phyloP scores from a whole-genome alignment of 768 basidiomycete genomes.

The Neoboletus brunneissimus region DNA sequence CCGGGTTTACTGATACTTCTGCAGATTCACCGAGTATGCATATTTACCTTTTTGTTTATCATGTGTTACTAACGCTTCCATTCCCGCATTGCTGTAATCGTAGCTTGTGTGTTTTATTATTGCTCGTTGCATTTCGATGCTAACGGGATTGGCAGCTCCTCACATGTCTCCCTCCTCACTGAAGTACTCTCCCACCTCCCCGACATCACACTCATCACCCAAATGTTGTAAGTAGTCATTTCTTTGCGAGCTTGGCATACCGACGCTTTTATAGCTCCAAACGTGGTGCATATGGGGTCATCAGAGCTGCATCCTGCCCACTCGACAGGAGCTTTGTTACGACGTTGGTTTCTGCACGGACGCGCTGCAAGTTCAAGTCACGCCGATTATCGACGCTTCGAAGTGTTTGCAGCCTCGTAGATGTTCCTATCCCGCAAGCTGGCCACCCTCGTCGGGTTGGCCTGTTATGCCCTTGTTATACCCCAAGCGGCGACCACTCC shows the following conservation, averaged over 20 bases:
- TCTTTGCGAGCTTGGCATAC: not conserved
- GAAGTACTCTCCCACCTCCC: constrained; percentile 91
- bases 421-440: no score
- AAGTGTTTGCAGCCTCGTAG: no score
- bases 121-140: not conserved
- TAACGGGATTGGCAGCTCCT: constrained; percentile 47
- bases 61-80: constrained; percentile 23
- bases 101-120: constrained; percentile 58
- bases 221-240: constrained; percentile 70
- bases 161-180: constrained; percentile 89
- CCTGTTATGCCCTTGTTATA: constrained; percentile 13
- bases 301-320: not conserved
- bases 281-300: not conserved
- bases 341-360: not conserved
- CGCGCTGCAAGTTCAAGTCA: not conserved
- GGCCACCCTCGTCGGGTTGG: not conserved
- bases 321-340: not conserved
- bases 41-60: constrained; percentile 2
- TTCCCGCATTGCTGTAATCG: constrained; percentile 2
- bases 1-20: no score
- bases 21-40: constrained; percentile 80
- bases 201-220: constrained; percentile 87
- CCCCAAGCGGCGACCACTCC: constrained; percentile 3
- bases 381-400: no score
- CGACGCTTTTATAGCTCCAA: constrained; percentile 51